A percentile compares a stretch with the other conserved stretches of the same genome.
Evolutionary conservation across 345 rosid genomes (phyloP).

Genomic region (Toxicodendron radicans): DNA sequence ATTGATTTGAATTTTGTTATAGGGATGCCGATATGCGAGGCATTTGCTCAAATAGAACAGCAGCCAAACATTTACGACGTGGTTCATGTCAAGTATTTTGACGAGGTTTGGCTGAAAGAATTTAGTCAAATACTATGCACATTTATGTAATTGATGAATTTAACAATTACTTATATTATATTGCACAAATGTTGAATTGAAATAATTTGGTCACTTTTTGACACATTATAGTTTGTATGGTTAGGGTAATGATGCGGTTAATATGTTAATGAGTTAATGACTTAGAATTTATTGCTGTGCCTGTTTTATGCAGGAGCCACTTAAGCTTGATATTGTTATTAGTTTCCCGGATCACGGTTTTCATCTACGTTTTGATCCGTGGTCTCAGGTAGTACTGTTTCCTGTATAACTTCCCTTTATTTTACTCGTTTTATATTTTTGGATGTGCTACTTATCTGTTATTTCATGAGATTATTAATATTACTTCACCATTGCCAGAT

Average conservation of each 20-base stretch:
- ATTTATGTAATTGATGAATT: background rate
- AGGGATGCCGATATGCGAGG: constrained; percentile 97
- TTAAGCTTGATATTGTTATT: constrained; percentile 83
- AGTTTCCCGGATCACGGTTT: constrained; percentile 98
- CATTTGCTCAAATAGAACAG: constrained; percentile 87
- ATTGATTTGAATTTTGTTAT: constrained; percentile 24
- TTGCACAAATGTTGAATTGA: background rate
- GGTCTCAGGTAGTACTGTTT: constrained; percentile 78
- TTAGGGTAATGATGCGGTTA: background rate
- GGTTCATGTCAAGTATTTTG: constrained; percentile 86
- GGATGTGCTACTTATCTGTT: background rate
- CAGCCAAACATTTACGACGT: constrained; percentile 95
- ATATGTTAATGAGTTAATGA: background rate
- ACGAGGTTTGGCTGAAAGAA: constrained; percentile 57
- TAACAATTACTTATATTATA: too few species aligned
- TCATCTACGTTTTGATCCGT: constrained; percentile 95
- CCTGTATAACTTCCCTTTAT: background rate
- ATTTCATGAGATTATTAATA: background rate
- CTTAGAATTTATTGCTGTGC: background rate
- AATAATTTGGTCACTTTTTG: background rate
- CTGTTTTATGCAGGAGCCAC: constrained; percentile 65
- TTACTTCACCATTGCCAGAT: background rate
- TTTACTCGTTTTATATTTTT: background rate
- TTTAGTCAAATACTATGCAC: background rate
- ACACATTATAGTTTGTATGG: background rate